Evolutionary conservation across 2,329 filamentous ascomycete genomes (phyloP).

Genomic region (Curvularia lunata): DNA sequence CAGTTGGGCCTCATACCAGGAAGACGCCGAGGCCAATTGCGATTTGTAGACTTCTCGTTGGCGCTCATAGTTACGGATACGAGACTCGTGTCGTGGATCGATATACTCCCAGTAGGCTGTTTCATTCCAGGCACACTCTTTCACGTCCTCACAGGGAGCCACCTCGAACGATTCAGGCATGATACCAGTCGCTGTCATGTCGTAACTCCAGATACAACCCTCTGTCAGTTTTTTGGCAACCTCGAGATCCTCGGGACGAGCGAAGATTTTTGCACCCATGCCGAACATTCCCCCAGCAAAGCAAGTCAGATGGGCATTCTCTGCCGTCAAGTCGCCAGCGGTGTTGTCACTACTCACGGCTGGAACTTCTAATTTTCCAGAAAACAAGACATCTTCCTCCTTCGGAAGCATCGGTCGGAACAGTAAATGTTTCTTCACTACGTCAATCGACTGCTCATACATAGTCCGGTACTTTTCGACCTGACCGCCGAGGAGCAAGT

Average conservation of each 20-base stretch:
- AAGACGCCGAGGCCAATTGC: constrained; percentile 41
- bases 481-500: constrained; percentile 55
- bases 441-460: constrained; percentile 61
- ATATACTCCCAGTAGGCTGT: constrained; percentile 52
- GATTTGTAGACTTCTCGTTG: constrained; percentile 47
- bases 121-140: constrained; percentile 54
- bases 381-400: constrained; percentile 54
- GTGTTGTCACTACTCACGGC: constrained; percentile 33
- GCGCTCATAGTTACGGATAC: constrained; percentile 33
- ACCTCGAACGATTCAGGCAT: constrained; percentile 67
- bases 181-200: constrained; percentile 62
- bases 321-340: constrained; percentile 38
- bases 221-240: constrained; percentile 65
- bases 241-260: constrained; percentile 60
- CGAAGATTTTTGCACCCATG: constrained; percentile 68
- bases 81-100: constrained; percentile 43
- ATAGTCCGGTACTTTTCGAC: constrained; percentile 58
- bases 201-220: constrained; percentile 69
- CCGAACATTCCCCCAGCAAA: constrained; percentile 75
- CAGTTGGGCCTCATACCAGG: constrained; percentile 38
- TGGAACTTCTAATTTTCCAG: constrained; percentile 47
- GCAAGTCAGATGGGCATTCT: constrained; percentile 69
- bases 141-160: constrained; percentile 54
- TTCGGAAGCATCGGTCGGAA: constrained; percentile 60
- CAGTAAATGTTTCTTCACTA: constrained; percentile 55